phyloP scores from a whole-genome alignment of 306 rosid species.

The Trichosanthes truncata region DNA sequence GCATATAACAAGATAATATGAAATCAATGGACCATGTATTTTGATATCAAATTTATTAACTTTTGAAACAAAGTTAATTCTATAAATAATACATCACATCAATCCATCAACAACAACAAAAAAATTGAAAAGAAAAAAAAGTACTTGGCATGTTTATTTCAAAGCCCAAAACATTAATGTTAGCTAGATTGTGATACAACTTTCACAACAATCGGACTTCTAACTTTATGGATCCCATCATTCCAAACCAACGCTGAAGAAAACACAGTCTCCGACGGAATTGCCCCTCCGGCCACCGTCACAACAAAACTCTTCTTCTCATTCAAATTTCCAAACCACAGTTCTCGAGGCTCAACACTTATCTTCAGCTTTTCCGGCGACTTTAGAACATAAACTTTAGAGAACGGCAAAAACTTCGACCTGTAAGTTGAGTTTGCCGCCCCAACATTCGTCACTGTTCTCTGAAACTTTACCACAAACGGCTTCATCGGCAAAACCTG shows the following conservation, averaged over 20 bases:
- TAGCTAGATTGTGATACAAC: background rate
- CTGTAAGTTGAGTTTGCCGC: constrained; percentile 16
- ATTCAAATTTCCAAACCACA: constrained; percentile 19
- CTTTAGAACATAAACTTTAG: background rate
- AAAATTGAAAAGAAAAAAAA: too few species aligned
- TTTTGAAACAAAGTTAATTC: too few species aligned
- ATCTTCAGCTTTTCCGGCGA: background rate
- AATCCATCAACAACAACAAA: too few species aligned
- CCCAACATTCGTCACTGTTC: constrained; percentile 33
- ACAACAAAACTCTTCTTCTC: constrained; percentile 26
- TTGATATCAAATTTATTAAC: too few species aligned
- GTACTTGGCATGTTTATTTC: too few species aligned
- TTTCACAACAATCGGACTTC: constrained; percentile 22
- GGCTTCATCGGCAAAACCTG: background rate
- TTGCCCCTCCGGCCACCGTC: constrained; percentile 5
- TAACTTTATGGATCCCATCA: constrained; percentile 21
- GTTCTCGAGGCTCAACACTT: constrained; percentile 16
- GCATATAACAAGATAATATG: background rate
- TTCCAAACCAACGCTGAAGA: constrained; percentile 24
- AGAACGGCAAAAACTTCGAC: background rate
- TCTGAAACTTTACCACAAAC: constrained; percentile 3
- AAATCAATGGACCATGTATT: background rate
- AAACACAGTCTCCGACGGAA: background rate
- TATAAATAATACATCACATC: too few species aligned
- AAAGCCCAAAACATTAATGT: background rate